Evolutionary conservation across 2,329 filamentous ascomycete genomes (phyloP).

Genomic region (Penicillium polonicum): DNA sequence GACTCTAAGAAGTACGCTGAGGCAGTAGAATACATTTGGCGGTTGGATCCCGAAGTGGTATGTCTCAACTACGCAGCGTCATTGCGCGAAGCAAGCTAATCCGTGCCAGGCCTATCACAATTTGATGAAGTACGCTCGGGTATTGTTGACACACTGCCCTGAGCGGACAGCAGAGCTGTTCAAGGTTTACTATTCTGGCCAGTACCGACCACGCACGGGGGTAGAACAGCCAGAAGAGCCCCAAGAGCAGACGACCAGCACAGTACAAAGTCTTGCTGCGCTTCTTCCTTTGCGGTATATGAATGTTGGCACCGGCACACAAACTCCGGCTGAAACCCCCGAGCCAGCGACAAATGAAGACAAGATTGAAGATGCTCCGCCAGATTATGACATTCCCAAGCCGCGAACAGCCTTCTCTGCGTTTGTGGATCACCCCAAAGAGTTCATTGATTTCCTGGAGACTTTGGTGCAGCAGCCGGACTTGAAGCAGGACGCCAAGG

Average conservation of each 20-base stretch:
- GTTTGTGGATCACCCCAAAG: conserved; percentile 88
- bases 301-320: conserved; percentile 58
- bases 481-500: conserved; percentile 70
- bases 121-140: conserved; percentile 91
- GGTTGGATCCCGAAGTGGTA: conserved; percentile 74
- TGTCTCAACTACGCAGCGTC: conserved; percentile 32
- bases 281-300: conserved; percentile 84
- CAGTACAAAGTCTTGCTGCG: conserved; percentile 81
- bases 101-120: conserved; percentile 70
- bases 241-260: conserved; percentile 59
- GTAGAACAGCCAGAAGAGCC: conserved; percentile 54
- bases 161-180: conserved; percentile 81
- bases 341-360: conserved; percentile 31
- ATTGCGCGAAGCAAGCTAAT: conserved; percentile 32
- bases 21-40: conserved; percentile 87
- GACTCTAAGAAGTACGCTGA: conserved; percentile 88
- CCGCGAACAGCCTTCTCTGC: conserved; percentile 91
- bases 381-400: conserved; percentile 73
- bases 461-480: conserved; percentile 73
- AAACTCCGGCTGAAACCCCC: conserved; percentile 24
- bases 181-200: conserved; percentile 90
- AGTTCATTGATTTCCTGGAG: conserved; percentile 91
- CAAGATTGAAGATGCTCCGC: conserved; percentile 38
- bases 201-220: conserved; percentile 68
- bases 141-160: conserved; percentile 83